These are phyloP conservation scores for Actinomucor elegans DNA, from an alignment of 371 early-diverging fungal species.

Conservation along the genomic window DNA sequence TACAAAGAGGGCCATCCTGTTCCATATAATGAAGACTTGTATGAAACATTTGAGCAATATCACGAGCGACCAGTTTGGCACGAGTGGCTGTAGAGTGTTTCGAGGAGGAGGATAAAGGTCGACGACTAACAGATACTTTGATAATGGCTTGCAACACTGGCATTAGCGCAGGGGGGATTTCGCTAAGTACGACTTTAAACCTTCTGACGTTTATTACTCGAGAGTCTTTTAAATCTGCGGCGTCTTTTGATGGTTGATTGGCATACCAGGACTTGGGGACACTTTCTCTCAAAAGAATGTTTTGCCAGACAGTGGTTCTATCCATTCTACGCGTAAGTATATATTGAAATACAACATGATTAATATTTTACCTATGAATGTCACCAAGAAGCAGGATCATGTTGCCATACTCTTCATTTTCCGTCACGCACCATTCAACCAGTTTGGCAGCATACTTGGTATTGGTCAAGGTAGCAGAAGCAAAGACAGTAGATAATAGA, in stretches of 20 bases:
- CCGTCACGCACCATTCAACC: conserved; percentile 9
- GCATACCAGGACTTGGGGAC: conserved; percentile 72
- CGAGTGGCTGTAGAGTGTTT: conserved; percentile 33
- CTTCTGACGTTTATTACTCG: conserved; percentile 66
- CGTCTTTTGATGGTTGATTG: conserved; percentile 2
- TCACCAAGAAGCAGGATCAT: conserved; percentile 56
- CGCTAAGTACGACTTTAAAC: conserved; percentile 63
- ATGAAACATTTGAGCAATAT: conserved; percentile 46
- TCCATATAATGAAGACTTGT: conserved; percentile 46
- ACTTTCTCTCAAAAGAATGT: conserved; percentile 54
- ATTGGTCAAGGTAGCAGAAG: conserved; percentile 18
- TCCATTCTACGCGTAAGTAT: not conserved
- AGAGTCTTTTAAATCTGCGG: conserved; percentile 50
- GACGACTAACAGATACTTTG: conserved; percentile 62
- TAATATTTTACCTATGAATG: conserved; percentile 49
- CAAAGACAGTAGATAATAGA: conserved; percentile 15
- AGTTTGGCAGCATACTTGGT: conserved; percentile 6
- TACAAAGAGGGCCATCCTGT: conserved; percentile 35
- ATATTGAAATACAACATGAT: not conserved
- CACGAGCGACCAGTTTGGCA: conserved; percentile 51
- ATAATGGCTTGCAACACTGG: conserved; percentile 72
- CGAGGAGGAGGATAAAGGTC: conserved; percentile 33
- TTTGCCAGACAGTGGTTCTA: conserved; percentile 67
- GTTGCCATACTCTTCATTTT: conserved; percentile 42
- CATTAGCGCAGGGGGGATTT: conserved; percentile 67